Evolutionary conservation across 495 filamentous ascomycete genomes (phyloP), one percentile per base, ranked within the genome.

Genomic region (Rostrohypoxylon terebratum): DNA sequence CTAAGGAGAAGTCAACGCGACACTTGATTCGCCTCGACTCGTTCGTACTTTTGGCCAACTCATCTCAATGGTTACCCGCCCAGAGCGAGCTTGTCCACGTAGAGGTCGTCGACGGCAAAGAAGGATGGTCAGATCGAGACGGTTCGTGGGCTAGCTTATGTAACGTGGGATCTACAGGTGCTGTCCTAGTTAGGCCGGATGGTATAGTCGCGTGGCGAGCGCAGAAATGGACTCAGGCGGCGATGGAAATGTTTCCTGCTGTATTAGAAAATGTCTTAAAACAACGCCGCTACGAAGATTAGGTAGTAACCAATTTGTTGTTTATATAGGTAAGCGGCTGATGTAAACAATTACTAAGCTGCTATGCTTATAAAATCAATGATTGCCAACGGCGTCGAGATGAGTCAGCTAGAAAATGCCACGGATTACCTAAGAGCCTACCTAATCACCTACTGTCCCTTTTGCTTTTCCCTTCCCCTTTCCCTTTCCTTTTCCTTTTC

Each of bases 141-240:
- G 53, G 53, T 20, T 13, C 6, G 21, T 57, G 53, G 53, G 18
- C 13, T 57, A 34, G 31, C 31, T 38, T 57, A 57, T 38, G 53
- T 36, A 38, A n/a, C 38, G 53, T 38, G 14, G 53, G n/a, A 38
- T 38, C 53, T 38, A 38, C 28, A 36, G 53, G 53, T 38, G 53
- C 53, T 38, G 31, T 38, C 38, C 53, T 57, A 8, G 53, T 57
- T n/a, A 57, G 53, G n/a, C 53, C 53, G 53, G 53, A 57, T 57
- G 53, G 53, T 6, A 57, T 57, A 20, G 53, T 57, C 11, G 53
- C 53, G 20, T 57, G 53, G 53, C 53, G 53, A 57, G 31, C 28
- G 53, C 53, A 14, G 10, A 31, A 57, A 57, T 57, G 53, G 53
- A 57, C 31, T 16, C 2, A 34, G 3, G 53, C 21, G 18, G 53